Evolutionary conservation across 2,329 filamentous ascomycete genomes (phyloP), one percentile per base, ranked within the genome.

Genomic region (Beauveria sp.): DNA sequence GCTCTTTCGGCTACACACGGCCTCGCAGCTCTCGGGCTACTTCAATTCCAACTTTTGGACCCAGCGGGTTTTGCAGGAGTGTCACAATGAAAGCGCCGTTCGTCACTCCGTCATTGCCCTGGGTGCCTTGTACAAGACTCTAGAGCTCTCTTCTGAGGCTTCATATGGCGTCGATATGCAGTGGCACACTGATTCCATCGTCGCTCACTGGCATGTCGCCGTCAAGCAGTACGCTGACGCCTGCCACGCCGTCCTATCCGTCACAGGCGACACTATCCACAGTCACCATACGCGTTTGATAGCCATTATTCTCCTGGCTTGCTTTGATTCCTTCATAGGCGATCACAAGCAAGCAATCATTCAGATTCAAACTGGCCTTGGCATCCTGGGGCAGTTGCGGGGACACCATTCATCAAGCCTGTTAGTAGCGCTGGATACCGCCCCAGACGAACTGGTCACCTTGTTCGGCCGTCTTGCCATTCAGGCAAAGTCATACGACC

Each of bases 21-120:
- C 85, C 1, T 81, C 75, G 52, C 84, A 87, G 67, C 74, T 89
- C 7, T 87, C 86, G 0, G 86, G 87, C 14, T 88, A 86, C 69
- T 89, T 89, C 64, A 83, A 88, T 68, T 83, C 80, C 22, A 77
- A 80, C 1, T 89, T 89, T 68, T 89, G 86, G 86, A 85, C 80
- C 1, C 77, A 80, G 49, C 80, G 81, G 40, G 85, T 89, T 1
- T 71, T 88, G 10, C 83, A 85, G 66, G 84, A 86, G 69, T 88
- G 84, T 58, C 84, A 88, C 65, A 77, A 78, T 0, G 83, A 87
- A 67, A 75, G 80, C 14, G 79, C 85, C 28, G 84, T 89, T 63
- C 81, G 83, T 14, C 84, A 88, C 70, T 84, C 86, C 12, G 85
- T 89, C 10, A 79, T 88, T 26, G 87, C 86, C 6, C 75, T 89